Evolutionary conservation across 805 yeast genomes (phyloP).

Genomic region (Priceomyces medius): DNA sequence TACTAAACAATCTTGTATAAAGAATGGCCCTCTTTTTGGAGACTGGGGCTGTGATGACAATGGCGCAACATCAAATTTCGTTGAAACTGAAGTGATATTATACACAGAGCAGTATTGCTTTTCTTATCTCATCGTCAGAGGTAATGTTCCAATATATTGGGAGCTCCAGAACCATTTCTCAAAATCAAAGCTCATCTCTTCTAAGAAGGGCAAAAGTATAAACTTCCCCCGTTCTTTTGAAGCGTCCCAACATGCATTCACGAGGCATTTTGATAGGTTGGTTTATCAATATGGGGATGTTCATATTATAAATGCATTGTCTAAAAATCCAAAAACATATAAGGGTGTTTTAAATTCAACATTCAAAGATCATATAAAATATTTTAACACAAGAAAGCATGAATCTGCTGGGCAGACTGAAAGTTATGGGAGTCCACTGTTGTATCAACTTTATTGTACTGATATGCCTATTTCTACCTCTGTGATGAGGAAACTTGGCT

Average conservation of each 20-base stretch:
- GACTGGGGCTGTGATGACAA: slow-evolving; percentile 60
- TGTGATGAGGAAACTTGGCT: slow-evolving; percentile 34
- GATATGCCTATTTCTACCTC: slow-evolving; percentile 33
- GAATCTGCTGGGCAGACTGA: not conserved
- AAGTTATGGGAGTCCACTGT: slow-evolving; percentile 3
- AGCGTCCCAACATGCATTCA: slow-evolving; percentile 52
- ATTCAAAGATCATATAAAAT: slow-evolving; percentile 36
- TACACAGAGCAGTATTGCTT: slow-evolving; percentile 41
- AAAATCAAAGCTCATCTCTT: slow-evolving; percentile 31
- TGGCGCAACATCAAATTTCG: slow-evolving; percentile 51
- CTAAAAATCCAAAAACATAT: slow-evolving; percentile 36
- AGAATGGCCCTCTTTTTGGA: slow-evolving; percentile 52
- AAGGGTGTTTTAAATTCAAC: slow-evolving; percentile 47
- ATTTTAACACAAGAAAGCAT: slow-evolving; percentile 29
- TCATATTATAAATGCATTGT: slow-evolving; percentile 49
- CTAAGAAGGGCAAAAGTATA: slow-evolving; percentile 37
- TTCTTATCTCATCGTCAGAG: slow-evolving; percentile 47
- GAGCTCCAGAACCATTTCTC: slow-evolving; percentile 45
- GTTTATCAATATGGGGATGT: slow-evolving; percentile 50
- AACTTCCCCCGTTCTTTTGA: slow-evolving; percentile 52
- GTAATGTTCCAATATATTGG: slow-evolving; percentile 59
- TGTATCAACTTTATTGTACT: slow-evolving; percentile 20
- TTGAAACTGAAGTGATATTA: slow-evolving; percentile 51
- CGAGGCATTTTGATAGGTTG: slow-evolving; percentile 48
- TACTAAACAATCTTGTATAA: slow-evolving; percentile 50